Evolutionary conservation across 2,329 filamentous ascomycete genomes (phyloP), one percentile per base, ranked within the genome.

Genomic region (Penicillium sp.): DNA sequence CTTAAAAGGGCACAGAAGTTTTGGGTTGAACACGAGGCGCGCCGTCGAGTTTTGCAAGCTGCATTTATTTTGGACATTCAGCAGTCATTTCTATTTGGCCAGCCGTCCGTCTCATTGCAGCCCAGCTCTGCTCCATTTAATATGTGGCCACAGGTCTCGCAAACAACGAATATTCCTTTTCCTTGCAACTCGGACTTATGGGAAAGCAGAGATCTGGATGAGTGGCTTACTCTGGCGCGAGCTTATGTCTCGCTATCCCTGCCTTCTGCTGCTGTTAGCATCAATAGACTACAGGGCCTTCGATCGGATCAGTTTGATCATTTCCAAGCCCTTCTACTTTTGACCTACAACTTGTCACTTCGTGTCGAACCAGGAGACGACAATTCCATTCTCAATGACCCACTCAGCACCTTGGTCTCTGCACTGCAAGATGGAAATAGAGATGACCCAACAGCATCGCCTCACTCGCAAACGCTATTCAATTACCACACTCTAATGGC

Each of bases 1-100:
- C 56, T 71, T 16, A 57, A 59, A 47, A 62, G 62, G 50, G 68
- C 69, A 5, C 64, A 69, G 49, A 67, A 67, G 33, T 69, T 70
- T 57, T 73, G 69, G 70, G 58, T 69, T 23, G 68, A 71, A 52
- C 67, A 70, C 48, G 69, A 73, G 60, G 66, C 68, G 1, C 61
- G 69, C 28, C 60, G 70, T 49, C 61, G 70, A 18, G 66, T 73
- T 23, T 63, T 72, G 30, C 69, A 71, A 54, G 68, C 70, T 9
- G 64, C 64, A 16, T 69, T 67, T 24, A 65, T 72, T 14, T 61
- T 73, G 23, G 70, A 73, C 55, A 63, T 65, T 21, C 65, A 70
- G 46, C 68, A 71, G 38, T 65, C 63, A 18, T 60, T 57, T 14
- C 52, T 73, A 2, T 71, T 72, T 57, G 67, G 66, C 50, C 67